A percentile compares a stretch with the other conserved stretches of the same genome.
Conservation (phyloP, 208 protist genomes). For the Crithidia sp. region DNA sequence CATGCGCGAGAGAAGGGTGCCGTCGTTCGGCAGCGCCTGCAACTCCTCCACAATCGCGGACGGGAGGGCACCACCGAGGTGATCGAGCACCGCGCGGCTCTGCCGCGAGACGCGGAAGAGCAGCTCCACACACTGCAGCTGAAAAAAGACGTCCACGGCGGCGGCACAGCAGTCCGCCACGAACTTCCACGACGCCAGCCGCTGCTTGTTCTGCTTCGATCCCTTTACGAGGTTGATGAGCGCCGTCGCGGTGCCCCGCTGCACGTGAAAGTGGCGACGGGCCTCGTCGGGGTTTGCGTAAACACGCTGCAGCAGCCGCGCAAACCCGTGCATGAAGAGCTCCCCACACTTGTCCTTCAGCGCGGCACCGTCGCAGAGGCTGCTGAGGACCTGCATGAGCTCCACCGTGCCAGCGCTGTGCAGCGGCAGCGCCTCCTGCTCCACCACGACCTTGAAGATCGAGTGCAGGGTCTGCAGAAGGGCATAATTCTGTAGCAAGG, state of each 20-base stretch:
- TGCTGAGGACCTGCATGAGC: conserved; percentile 81
- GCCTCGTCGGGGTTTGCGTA: conserved; percentile 61
- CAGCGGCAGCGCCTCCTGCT: conserved; percentile 56
- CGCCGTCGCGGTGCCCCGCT: conserved; percentile 77
- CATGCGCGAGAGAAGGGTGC: conserved; percentile 76
- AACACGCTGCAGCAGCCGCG: conserved; percentile 61
- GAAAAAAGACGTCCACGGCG: conserved; percentile 90
- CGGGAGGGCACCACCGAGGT: conserved; percentile 45
- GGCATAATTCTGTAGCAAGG: conserved; percentile 54
- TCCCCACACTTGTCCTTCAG: conserved; percentile 80
- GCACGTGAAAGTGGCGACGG: conserved; percentile 58
- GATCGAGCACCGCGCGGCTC: conserved; percentile 57
- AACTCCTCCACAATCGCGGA: conserved; percentile 50
- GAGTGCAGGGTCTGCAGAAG: conserved; percentile 76
- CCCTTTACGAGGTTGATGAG: conserved; percentile 92
- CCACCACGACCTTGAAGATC: conserved; percentile 71
- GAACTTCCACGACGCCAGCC: conserved; percentile 75
- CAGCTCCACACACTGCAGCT: conserved; percentile 91
- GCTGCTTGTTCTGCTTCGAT: conserved; percentile 87
- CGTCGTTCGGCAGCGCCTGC: conserved; percentile 70
- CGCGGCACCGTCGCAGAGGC: conserved; percentile 78
- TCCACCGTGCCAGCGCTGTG: conserved; percentile 79
- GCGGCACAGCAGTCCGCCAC: conserved; percentile 70
- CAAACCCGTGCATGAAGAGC: conserved; percentile 77
- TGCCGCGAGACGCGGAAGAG: conserved; percentile 86